Percentiles rank a stretch among this genome's conserved stretches.
Evolutionary conservation across 768 basidiomycete species (phyloP).

Genomic region (Tricholoma sp.): DNA sequence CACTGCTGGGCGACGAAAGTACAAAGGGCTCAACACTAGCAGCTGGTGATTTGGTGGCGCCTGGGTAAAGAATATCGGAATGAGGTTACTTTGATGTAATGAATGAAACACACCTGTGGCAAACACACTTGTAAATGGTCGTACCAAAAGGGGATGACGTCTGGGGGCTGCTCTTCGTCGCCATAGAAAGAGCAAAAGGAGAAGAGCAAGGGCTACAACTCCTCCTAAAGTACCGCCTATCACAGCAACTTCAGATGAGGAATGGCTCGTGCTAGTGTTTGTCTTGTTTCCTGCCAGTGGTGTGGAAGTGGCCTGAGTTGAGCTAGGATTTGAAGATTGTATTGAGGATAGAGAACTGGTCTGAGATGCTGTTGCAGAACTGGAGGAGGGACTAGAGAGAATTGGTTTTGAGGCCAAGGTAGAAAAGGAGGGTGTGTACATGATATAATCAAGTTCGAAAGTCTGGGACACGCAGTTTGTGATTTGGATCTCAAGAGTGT

Average conservation of each 20-base stretch:
- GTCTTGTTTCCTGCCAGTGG: too few relatives aligned
- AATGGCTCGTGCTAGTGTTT: neutral
- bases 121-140: neutral
- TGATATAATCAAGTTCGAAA: conserved; percentile 5
- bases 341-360: neutral
- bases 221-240: neutral
- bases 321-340: neutral
- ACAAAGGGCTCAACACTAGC: neutral
- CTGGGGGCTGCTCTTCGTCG: neutral
- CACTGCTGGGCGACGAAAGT: neutral
- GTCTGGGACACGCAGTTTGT: neutral
- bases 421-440: conserved; percentile 4
- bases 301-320: neutral
- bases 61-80: neutral
- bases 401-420: conserved; percentile 1
- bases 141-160: neutral
- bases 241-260: neutral
- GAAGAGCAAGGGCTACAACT: neutral
- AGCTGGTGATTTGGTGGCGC: neutral
- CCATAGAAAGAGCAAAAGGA: neutral
- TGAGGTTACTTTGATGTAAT: neutral
- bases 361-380: too few relatives aligned
- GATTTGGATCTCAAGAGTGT: conserved; percentile 5
- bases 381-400: neutral
- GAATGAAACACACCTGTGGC: neutral